phyloP scores from a whole-genome alignment of 2,329 filamentous ascomycete genomes.

The Didymella keratinophila region DNA sequence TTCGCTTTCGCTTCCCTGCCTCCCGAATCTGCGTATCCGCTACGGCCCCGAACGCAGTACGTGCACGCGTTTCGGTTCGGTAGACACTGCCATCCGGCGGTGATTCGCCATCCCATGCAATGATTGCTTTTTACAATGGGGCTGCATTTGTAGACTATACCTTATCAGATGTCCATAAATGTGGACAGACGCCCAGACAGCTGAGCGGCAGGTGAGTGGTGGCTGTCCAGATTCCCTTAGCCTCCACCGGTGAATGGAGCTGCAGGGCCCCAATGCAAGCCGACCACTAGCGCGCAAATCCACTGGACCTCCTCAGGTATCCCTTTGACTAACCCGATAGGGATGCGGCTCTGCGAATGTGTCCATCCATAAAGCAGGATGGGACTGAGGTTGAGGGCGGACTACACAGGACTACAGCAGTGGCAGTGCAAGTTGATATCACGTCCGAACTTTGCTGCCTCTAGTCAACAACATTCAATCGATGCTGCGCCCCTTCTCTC shows the following conservation, averaged over 20 bases:
- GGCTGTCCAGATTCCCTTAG: constrained; percentile 37
- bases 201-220: constrained; percentile 29
- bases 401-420: constrained; percentile 31
- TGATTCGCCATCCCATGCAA: constrained; percentile 33
- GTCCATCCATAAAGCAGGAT: constrained; percentile 42
- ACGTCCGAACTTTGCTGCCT: constrained; percentile 37
- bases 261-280: constrained; percentile 19
- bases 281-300: constrained; percentile 4
- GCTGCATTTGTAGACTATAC: constrained; percentile 32
- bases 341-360: constrained; percentile 48
- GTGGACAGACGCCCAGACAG: constrained; percentile 38
- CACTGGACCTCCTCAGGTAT: constrained; percentile 18
- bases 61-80: constrained; percentile 23
- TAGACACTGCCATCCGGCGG: constrained; percentile 30
- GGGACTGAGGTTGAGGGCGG: constrained; percentile 31
- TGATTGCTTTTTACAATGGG: constrained; percentile 39
- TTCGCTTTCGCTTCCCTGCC: constrained; percentile 20
- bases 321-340: constrained; percentile 16
- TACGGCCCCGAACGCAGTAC: constrained; percentile 26
- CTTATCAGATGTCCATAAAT: constrained; percentile 33
- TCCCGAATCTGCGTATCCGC: constrained; percentile 24
- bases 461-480: constrained; percentile 18
- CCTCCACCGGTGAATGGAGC: constrained; percentile 43
- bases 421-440: constrained; percentile 40
- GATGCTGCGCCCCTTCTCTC: constrained; percentile 42